Conservation (phyloP, 1,284 basidiomycete genomes). For the Cutaneotrichosporon sp. region DNA sequence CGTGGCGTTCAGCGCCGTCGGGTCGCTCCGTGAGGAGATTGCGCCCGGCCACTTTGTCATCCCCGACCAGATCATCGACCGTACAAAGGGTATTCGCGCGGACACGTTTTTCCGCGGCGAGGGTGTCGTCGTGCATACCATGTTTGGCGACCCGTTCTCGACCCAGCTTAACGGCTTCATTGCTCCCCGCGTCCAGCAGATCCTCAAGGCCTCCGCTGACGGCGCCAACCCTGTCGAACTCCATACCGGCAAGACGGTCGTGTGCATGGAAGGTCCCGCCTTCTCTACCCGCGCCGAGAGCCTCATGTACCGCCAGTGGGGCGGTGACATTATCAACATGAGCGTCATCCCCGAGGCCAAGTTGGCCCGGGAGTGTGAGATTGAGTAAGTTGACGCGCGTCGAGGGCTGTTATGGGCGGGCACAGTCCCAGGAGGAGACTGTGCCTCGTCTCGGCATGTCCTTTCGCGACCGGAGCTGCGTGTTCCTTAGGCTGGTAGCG, state of each 20-base stretch:
- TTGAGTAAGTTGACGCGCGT: constrained; percentile 62
- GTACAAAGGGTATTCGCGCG: constrained; percentile 85
- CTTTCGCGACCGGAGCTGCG: too few species aligned
- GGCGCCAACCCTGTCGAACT: constrained; percentile 51
- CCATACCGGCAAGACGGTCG: constrained; percentile 75
- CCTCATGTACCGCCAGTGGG: constrained; percentile 87
- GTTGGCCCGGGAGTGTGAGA: constrained; percentile 87
- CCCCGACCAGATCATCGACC: constrained; percentile 90
- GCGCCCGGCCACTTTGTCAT: constrained; percentile 83
- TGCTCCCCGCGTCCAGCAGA: constrained; percentile 58
- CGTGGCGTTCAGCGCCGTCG: constrained; percentile 92
- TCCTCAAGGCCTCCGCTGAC: constrained; percentile 54
- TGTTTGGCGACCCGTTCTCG: constrained; percentile 88
- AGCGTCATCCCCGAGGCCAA: constrained; percentile 93
- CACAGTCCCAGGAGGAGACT: too few species aligned
- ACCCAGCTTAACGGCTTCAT: constrained; percentile 64
- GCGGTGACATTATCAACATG: constrained; percentile 92
- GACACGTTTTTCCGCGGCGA: constrained; percentile 81
- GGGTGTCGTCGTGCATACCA: constrained; percentile 80
- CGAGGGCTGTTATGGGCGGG: too few species aligned
- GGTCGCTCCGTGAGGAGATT: constrained; percentile 92
- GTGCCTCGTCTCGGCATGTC: too few species aligned
- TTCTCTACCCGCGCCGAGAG: constrained; percentile 86
- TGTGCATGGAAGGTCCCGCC: constrained; percentile 86
- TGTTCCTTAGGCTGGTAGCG: too few species aligned